A percentile compares a stretch with the other conserved stretches of the same genome.
These are phyloP conservation scores for Teunomyces lycoperdinae DNA, from an alignment of 805 yeast species.

Conservation along the genomic window DNA sequence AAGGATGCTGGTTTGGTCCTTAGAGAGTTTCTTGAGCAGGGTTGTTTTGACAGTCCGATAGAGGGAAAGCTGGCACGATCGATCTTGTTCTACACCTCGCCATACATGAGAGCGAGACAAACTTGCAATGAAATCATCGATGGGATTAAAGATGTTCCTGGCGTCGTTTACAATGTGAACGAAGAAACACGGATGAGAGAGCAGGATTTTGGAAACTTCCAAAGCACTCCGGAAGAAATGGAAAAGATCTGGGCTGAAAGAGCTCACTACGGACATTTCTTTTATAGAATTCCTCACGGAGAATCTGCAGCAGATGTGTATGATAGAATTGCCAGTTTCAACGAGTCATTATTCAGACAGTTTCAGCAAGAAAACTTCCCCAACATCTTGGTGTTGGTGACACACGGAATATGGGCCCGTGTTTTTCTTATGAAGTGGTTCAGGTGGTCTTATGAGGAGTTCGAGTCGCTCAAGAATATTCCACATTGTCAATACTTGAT, in stretches of 20 bases:
- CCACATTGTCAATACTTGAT: conserved; percentile 81
- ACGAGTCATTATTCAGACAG: conserved; percentile 81
- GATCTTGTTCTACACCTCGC: conserved; percentile 81
- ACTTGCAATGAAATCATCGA: conserved; percentile 70
- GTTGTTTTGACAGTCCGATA: conserved; percentile 25
- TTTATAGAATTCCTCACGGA: conserved; percentile 88
- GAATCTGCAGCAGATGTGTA: conserved; percentile 96
- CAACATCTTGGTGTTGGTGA: conserved; percentile 76
- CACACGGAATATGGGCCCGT: conserved; percentile 93
- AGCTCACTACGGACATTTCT: conserved; percentile 76
- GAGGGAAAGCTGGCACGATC: conserved; percentile 22
- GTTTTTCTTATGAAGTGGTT: conserved; percentile 94
- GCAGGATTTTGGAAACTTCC: conserved; percentile 94
- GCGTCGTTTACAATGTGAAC: conserved; percentile 49
- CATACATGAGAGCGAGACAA: conserved; percentile 80
- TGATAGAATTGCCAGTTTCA: conserved; percentile 87
- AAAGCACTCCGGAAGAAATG: conserved; percentile 73
- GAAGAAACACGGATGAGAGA: conserved; percentile 94
- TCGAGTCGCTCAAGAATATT: conserved; percentile 77
- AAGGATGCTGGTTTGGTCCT: conserved; percentile 56
- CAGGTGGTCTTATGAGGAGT: conserved; percentile 87
- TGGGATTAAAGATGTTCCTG: conserved; percentile 48
- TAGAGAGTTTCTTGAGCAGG: conserved; percentile 33
- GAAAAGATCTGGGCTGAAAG: conserved; percentile 78
- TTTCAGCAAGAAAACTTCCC: conserved; percentile 67